Percentiles rank a stretch among this genome's conserved stretches.
Conservation (phyloP, 495 filamentous ascomycete genomes). For the Annulohypoxylon nitens region DNA sequence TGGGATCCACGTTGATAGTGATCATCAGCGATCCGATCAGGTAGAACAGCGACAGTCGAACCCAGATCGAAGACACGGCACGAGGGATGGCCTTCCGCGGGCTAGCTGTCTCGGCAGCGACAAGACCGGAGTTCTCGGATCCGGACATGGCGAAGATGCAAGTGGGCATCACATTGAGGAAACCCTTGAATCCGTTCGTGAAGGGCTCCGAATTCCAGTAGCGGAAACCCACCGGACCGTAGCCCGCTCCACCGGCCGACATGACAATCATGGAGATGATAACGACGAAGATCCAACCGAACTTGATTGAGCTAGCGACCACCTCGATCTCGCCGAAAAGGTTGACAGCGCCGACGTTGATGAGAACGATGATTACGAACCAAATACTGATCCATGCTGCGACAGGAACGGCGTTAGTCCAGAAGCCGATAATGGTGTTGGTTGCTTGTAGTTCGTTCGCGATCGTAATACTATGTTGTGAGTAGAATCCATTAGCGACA, state of each 20-base stretch:
- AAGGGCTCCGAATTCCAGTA: constrained; percentile 68
- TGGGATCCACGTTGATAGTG: constrained; percentile 69
- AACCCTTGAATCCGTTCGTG: constrained; percentile 69
- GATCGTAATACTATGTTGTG: constrained; percentile 63
- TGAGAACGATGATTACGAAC: constrained; percentile 71
- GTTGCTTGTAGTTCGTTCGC: constrained; percentile 75
- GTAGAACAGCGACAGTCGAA: constrained; percentile 70
- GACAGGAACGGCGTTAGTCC: constrained; percentile 62
- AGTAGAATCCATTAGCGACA: constrained; percentile 1
- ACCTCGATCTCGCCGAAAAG: constrained; percentile 77
- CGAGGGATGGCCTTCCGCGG: constrained; percentile 67
- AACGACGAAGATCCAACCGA: constrained; percentile 72
- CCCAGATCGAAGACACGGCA: constrained; percentile 70
- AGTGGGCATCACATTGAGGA: constrained; percentile 71
- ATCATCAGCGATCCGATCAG: constrained; percentile 72
- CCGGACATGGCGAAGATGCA: constrained; percentile 74
- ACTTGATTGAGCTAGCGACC: constrained; percentile 72
- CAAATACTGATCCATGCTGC: constrained; percentile 71
- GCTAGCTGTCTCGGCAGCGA: constrained; percentile 70
- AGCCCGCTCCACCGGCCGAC: constrained; percentile 66
- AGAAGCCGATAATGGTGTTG: constrained; percentile 72
- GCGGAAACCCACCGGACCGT: constrained; percentile 58
- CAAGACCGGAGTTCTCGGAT: constrained; percentile 71
- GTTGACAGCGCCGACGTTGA: constrained; percentile 71
- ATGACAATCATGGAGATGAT: constrained; percentile 72